A percentile compares a stretch with the other conserved stretches of the same genome.
Evolutionary conservation across 352 stramenopile species (phyloP).

Genomic region (Phytophthora sansomeana): DNA sequence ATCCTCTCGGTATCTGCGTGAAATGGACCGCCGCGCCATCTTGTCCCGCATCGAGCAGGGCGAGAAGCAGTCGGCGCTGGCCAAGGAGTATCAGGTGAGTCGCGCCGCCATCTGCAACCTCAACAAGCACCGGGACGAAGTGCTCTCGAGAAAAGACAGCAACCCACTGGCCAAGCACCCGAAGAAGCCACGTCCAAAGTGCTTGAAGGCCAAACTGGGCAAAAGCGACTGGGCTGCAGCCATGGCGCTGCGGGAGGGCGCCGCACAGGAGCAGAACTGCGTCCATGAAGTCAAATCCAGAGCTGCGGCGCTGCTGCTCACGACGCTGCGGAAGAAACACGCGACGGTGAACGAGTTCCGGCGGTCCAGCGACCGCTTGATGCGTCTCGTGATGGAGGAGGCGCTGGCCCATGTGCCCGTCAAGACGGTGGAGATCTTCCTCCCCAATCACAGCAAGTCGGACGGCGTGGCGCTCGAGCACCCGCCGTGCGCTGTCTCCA

Average conservation of each 20-base stretch:
- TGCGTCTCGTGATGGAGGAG: constrained; percentile 68
- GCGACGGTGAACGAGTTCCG: constrained; percentile 44
- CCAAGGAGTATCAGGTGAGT: constrained; percentile 74
- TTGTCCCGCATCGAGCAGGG: constrained; percentile 56
- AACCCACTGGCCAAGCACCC: constrained; percentile 68
- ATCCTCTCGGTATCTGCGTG: constrained; percentile 62
- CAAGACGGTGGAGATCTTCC: constrained; percentile 40
- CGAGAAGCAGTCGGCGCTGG: constrained; percentile 69
- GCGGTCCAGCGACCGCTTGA: constrained; percentile 48
- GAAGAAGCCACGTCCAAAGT: constrained; percentile 51
- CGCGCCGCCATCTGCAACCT: constrained; percentile 71
- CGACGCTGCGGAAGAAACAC: constrained; percentile 44
- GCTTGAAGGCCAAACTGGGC: constrained; percentile 15
- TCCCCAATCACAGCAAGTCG: constrained; percentile 35
- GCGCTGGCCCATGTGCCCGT: constrained; percentile 48
- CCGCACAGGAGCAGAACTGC: neutral
- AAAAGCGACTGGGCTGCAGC: constrained; percentile 18
- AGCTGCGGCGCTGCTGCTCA: constrained; percentile 48
- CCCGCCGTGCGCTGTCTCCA: constrained; percentile 45
- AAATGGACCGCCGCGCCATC: constrained; percentile 70
- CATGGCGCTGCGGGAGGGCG: constrained; percentile 10
- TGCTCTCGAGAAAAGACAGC: constrained; percentile 52
- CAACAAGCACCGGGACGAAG: constrained; percentile 62
- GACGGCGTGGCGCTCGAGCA: constrained; percentile 46
- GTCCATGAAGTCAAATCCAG: constrained; percentile 55